Evolutionary conservation across 2,329 filamentous ascomycete genomes (phyloP).

Genomic region (Pseudogymnoascus destructans): DNA sequence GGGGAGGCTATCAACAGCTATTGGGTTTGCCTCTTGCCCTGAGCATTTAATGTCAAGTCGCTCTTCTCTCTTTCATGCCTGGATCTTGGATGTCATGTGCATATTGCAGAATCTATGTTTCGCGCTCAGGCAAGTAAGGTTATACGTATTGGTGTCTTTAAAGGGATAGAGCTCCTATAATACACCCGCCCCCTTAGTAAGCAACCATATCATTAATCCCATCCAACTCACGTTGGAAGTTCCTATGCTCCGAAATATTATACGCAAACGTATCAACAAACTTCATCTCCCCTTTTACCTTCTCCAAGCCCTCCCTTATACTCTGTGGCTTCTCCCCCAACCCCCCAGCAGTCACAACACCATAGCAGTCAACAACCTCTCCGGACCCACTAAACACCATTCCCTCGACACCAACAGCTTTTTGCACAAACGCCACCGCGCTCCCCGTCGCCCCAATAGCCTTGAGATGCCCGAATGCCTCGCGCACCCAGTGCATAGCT

Average conservation of each 20-base stretch:
- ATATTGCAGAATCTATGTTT: too few relatives aligned
- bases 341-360: conserved; percentile 56
- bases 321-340: conserved; percentile 35
- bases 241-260: conserved; percentile 57
- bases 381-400: conserved; percentile 31
- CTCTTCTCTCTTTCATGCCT: too few relatives aligned
- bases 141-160: too few relatives aligned
- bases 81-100: too few relatives aligned
- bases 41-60: too few relatives aligned
- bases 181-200: conserved; percentile 36
- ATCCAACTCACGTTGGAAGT: conserved; percentile 60
- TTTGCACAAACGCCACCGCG: conserved; percentile 48
- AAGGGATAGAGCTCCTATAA: too few relatives aligned
- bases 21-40: too few relatives aligned
- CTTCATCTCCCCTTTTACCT: conserved; percentile 48
- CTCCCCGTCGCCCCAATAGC: conserved; percentile 65
- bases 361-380: conserved; percentile 54
- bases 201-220: conserved; percentile 55
- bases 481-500: conserved; percentile 62
- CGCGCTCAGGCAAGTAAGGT: too few relatives aligned
- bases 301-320: conserved; percentile 38
- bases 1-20: too few relatives aligned
- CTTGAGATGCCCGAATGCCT: conserved; percentile 74
- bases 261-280: conserved; percentile 62
- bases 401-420: conserved; percentile 32